A percentile compares a stretch with the other conserved stretches of the same genome.
Evolutionary conservation across 768 basidiomycete genomes (phyloP).

Genomic region (Mycena epipterygia): DNA sequence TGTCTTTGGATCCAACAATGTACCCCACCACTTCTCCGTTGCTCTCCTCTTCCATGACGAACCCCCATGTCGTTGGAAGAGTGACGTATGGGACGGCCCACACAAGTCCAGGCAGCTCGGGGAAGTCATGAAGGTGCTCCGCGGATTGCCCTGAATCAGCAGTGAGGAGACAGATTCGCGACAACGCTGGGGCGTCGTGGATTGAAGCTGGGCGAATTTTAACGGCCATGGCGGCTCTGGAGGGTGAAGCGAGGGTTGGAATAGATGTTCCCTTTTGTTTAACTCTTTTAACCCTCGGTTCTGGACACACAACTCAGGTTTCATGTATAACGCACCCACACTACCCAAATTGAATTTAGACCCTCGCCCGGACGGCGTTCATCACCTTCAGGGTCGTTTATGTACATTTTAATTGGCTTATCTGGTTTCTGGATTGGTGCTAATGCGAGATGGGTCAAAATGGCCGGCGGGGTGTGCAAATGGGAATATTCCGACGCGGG

Average conservation of each 20-base stretch:
- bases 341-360: too few relatives aligned
- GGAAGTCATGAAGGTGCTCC: constrained; percentile 69
- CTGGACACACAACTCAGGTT: too few relatives aligned
- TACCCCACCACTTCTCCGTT: constrained; percentile 75
- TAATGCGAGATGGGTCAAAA: too few relatives aligned
- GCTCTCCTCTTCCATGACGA: constrained; percentile 73
- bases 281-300: too few relatives aligned
- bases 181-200: constrained; percentile 69
- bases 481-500: too few relatives aligned
- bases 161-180: constrained; percentile 81
- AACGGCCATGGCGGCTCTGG: constrained; percentile 50
- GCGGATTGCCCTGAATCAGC: constrained; percentile 79
- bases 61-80: constrained; percentile 76
- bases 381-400: too few relatives aligned
- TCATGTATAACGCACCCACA: too few relatives aligned
- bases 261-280: too few relatives aligned
- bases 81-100: constrained; percentile 84
- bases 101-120: constrained; percentile 78
- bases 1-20: constrained; percentile 75
- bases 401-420: too few relatives aligned
- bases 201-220: constrained; percentile 70
- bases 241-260: background rate
- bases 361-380: too few relatives aligned
- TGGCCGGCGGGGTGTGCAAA: too few relatives aligned
- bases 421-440: too few relatives aligned